Conservation (phyloP, 2,329 filamentous ascomycete genomes). For the Cladophialophora yegresii region DNA sequence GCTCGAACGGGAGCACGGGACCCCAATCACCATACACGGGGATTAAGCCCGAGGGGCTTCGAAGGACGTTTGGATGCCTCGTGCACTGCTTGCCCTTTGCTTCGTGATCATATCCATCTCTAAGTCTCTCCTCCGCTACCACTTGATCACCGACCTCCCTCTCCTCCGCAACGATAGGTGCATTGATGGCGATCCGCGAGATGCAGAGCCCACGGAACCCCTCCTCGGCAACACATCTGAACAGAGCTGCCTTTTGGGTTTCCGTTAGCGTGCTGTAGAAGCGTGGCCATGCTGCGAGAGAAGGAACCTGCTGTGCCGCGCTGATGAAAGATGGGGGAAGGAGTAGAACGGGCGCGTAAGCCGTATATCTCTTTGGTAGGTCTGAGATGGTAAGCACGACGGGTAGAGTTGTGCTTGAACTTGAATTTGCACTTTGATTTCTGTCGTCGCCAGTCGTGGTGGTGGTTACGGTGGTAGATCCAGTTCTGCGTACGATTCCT, state of each 20-base stretch:
- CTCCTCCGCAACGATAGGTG: conserved; percentile 50
- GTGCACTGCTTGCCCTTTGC: not conserved
- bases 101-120: not conserved
- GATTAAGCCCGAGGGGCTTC: conserved; percentile 69
- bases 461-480: not conserved
- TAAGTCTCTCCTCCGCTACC: not conserved
- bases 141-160: not conserved
- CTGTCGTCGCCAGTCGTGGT: not conserved
- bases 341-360: conserved; percentile 61
- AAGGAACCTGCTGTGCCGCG: conserved; percentile 45
- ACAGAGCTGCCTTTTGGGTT: conserved; percentile 44
- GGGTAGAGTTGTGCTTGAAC: not conserved
- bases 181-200: conserved; percentile 62
- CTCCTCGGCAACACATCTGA: conserved; percentile 44
- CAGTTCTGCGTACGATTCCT: not conserved
- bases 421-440: not conserved
- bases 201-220: conserved; percentile 43
- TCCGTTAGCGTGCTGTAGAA: conserved; percentile 39
- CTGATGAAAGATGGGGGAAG: conserved; percentile 44
- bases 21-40: conserved; percentile 77
- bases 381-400: conserved; percentile 1
- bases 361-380: conserved; percentile 53
- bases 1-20: conserved; percentile 38
- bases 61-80: conserved; percentile 66
- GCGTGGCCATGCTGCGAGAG: conserved; percentile 38